Evolutionary conservation across 768 basidiomycete genomes (phyloP).

Genomic region (Hericium rajendrae): DNA sequence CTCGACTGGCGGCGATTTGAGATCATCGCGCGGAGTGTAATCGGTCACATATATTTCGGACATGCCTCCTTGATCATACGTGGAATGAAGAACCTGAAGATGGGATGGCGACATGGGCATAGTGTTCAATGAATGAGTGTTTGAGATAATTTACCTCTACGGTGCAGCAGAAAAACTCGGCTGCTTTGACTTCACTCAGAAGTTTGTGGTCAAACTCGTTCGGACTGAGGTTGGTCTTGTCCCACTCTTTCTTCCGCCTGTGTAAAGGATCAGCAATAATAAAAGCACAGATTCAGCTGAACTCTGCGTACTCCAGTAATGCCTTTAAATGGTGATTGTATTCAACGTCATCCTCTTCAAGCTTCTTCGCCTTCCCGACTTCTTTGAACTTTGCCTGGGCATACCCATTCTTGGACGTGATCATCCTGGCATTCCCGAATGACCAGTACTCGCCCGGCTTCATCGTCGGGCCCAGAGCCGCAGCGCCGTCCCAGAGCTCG

Average conservation of each 20-base stretch:
- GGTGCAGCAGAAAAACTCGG: slow-evolving; percentile 10
- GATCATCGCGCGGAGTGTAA: slow-evolving; percentile 9
- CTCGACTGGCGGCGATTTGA: slow-evolving; percentile 1
- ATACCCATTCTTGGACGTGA: slow-evolving; percentile 3
- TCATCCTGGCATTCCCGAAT: slow-evolving; percentile 13
- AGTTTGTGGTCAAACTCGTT: slow-evolving; percentile 12
- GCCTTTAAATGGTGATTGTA: background rate
- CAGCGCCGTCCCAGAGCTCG: slow-evolving; percentile 15
- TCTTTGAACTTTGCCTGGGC: slow-evolving; percentile 11
- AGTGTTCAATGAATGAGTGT: background rate
- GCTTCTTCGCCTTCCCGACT: slow-evolving; percentile 8
- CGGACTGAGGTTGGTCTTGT: slow-evolving; percentile 8
- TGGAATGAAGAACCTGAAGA: slow-evolving; percentile 8
- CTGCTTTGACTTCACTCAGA: slow-evolving; percentile 5
- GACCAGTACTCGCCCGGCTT: slow-evolving; percentile 15
- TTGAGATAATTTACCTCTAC: slow-evolving; percentile 7
- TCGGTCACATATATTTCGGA: slow-evolving; percentile 11
- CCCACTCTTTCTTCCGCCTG: slow-evolving; percentile 14
- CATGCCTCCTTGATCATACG: slow-evolving; percentile 2
- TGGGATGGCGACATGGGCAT: background rate
- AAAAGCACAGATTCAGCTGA: background rate
- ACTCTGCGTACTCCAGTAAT: slow-evolving; percentile 8
- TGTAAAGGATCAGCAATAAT: no score
- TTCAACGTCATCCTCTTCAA: slow-evolving; percentile 4
- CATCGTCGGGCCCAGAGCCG: slow-evolving; percentile 6